Base-by-base conservation (phyloP, 257 asterid genomes). In the Penstemon davidsonii region DNA sequence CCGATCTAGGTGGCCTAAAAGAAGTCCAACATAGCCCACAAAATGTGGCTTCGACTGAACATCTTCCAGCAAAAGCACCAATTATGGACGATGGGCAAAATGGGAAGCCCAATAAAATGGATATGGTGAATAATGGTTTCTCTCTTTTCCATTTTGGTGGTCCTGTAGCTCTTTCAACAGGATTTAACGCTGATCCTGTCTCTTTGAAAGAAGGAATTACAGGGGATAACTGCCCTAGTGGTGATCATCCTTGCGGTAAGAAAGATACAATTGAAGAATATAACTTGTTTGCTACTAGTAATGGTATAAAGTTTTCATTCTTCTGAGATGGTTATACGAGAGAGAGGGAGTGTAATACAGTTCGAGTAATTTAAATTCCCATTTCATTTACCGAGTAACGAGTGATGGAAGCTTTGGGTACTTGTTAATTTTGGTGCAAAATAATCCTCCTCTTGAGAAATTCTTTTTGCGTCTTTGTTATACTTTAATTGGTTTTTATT, bases 81-180 rank as follows among this genome's bases (percentile, higher is more conserved):
- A 77, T 55, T 55, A 79, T 66, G 15, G 82, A 84, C 69, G 69
- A 62, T 51, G 81, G 65, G 51, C 75, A 75, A 65, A 81, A 25
- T 53, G 76, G 60, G 67, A 83, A 84, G 76, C 54, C 83, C 18
- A 81, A 78, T n/a, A 80, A 71, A 75, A 42, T 70, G 67, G 87
- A 73, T 25, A 65, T 44, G 44, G 83, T 68, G 64, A 82, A 73
- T 59, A 76, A 82, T 44, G 95, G 86, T 65, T 91, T 94, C 85
- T 94, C 99, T 62, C 96, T 94, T 64, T 94, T 94, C 82, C 97
- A 91, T 80, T 88, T 83, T 76, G 96, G 96, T 51, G 93, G 96
- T 45, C 97, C 97, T 36, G 89, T 86, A 41, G 96, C 85, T 74
- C 79, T 85, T 77, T 83, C 96, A 8, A 73, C 90, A 5, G 94